Base-by-base conservation (phyloP, 1,284 basidiomycete genomes). In the Ustilago hordei region DNA sequence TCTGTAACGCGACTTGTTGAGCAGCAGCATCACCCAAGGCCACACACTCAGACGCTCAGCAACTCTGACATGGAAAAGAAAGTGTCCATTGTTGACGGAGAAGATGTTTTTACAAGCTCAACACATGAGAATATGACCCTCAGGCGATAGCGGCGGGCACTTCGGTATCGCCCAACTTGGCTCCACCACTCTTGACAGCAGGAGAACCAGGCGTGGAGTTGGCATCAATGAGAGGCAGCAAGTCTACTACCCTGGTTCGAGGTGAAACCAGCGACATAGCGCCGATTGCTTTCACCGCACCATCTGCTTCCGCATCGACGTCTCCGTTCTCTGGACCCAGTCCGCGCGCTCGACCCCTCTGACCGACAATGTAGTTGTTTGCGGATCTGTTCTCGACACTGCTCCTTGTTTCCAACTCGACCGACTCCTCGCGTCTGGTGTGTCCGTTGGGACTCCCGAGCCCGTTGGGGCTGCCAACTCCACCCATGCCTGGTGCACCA, bases 321-420 rank as follows among this genome's bases (percentile, higher is more conserved):
- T 57, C 69, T 38, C 55, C 60, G 8, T 60, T 58, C 36, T 73
- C 75, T 15, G 62, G n/a, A 9, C 70, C 75, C 17, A 69, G 55
- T 8, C 75, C 75, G 8, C 74, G 36, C 6, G 70, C 66, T 31
- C 75, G 59, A 4, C 75, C 75, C 7, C 75, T 62, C 47, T 60
- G 60, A 19, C 75, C 75, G 1, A 76, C 74, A 50, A 71, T 71
- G 60, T 71, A 71, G 58, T 61, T 70, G 41, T 38, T 64, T 9
- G 54, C 60, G 12, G 48, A 50, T 15, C 65, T 45, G 59, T 64
- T 64, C 36, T 77, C 75, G 32, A 59, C 41, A 53, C 75, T 77
- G 45, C 13, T 63, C 28, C 75, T 48, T n/a, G 63, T 64, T 19
- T 69, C 70, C 8, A 77, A 35, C 31, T 77, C 75, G 32, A 77